Percentiles rank a stretch among this genome's conserved stretches.
Conservation (phyloP, 768 basidiomycete species). For the Mycena kentingensis region DNA sequence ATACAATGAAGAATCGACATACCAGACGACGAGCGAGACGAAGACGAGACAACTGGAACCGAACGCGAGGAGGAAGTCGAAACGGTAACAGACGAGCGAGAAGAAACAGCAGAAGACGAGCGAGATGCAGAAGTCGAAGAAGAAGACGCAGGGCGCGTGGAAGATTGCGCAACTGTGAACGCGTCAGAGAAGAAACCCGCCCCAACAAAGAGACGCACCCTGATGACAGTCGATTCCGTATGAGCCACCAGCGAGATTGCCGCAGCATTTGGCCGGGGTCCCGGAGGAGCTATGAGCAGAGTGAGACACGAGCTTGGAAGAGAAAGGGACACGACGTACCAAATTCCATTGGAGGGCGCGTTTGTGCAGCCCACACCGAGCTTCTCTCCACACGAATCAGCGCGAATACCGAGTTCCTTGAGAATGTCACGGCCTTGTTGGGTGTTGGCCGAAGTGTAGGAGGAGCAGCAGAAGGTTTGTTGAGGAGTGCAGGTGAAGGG, state of each 20-base stretch:
- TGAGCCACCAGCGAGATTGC: background rate
- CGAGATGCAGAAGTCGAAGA: no score
- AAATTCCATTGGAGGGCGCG: slow-evolving; percentile 2
- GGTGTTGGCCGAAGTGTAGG: background rate
- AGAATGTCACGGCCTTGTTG: background rate
- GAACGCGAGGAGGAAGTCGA: background rate
- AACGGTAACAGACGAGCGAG: no score
- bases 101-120: no score
- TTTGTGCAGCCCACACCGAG: slow-evolving; percentile 2
- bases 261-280: slow-evolving; percentile 2
- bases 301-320: background rate
- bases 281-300: background rate
- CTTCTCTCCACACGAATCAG: slow-evolving; percentile 6
- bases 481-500: slow-evolving; percentile 5
- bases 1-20: no score
- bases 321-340: background rate
- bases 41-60: background rate
- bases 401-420: background rate
- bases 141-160: no score
- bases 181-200: background rate
- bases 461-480: slow-evolving; percentile 10
- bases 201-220: background rate
- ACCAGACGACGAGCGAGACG: background rate
- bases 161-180: background rate
- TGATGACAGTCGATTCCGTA: slow-evolving; percentile 5